Conservation (phyloP, 345 rosid species). For the Capsella bursapastoris region DNA sequence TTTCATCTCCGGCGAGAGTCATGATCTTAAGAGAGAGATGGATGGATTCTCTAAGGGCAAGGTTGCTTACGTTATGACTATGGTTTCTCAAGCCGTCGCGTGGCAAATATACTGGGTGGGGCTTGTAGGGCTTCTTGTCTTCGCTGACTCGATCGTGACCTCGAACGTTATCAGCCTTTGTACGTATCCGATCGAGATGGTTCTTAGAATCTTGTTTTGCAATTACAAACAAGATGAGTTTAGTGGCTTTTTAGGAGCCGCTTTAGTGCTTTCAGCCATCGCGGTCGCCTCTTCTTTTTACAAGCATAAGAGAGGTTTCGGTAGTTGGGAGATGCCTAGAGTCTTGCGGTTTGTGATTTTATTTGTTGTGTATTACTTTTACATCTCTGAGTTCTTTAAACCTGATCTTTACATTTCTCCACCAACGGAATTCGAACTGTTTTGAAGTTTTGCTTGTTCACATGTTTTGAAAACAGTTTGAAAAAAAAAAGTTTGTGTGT, state of each 20-base stretch:
- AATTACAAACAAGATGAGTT: neutral
- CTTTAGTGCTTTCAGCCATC: neutral
- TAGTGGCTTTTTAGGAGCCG: neutral
- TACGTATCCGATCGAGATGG: neutral
- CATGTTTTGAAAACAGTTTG: neutral
- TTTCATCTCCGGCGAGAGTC: neutral
- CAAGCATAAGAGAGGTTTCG: neutral
- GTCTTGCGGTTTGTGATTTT: neutral
- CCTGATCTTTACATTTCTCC: neutral
- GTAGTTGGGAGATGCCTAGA: neutral
- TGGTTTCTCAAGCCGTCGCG: constrained; percentile 8
- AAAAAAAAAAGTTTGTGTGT: neutral
- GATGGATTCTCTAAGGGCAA: neutral
- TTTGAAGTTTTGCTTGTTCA: neutral
- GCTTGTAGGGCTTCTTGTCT: neutral
- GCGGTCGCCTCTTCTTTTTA: neutral
- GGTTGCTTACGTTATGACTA: neutral
- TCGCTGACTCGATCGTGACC: neutral
- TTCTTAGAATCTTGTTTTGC: neutral
- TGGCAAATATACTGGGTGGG: constrained; percentile 28
- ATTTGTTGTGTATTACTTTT: neutral
- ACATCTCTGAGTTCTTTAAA: neutral
- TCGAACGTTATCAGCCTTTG: neutral
- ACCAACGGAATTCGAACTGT: neutral
- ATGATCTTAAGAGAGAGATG: constrained; percentile 9